These are phyloP conservation scores for Amanita pseudoporphyria DNA, from an alignment of 768 basidiomycete genomes.

Conservation along the genomic window DNA sequence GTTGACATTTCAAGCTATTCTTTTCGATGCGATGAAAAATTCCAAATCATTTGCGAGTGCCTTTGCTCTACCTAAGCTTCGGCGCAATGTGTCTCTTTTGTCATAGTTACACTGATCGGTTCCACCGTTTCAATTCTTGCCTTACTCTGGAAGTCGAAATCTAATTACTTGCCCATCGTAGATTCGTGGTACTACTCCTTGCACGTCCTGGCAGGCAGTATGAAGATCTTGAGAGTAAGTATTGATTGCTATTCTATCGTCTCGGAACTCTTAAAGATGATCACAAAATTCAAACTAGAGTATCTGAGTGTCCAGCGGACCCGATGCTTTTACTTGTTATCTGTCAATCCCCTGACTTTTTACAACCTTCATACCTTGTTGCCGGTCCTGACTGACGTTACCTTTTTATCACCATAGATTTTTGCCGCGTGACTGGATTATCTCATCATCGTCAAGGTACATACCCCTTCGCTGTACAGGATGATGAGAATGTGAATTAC, in stretches of 20 bases:
- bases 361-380: background rate
- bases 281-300: conserved; percentile 80
- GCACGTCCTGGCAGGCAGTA: too few relatives aligned
- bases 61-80: conserved; percentile 41
- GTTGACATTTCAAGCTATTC: too few relatives aligned
- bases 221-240: background rate
- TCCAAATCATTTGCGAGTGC: conserved; percentile 36
- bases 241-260: conserved; percentile 6
- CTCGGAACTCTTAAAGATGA: conserved; percentile 34
- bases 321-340: conserved; percentile 63
- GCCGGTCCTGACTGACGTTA: background rate
- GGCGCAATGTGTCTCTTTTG: conserved; percentile 52
- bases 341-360: conserved; percentile 47
- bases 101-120: conserved; percentile 92
- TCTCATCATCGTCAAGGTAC: conserved; percentile 29
- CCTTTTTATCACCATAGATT: background rate
- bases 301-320: conserved; percentile 65
- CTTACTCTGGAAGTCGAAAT: too few relatives aligned
- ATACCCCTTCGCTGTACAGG: conserved; percentile 16
- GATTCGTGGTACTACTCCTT: too few relatives aligned
- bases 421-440: background rate
- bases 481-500: conserved; percentile 77
- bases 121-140: conserved; percentile 10
- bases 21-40: conserved; percentile 50
- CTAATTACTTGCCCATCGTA: too few relatives aligned